Evolutionary conservation across 768 basidiomycete species (phyloP).

Genomic region (Xanthoconium stramineum): DNA sequence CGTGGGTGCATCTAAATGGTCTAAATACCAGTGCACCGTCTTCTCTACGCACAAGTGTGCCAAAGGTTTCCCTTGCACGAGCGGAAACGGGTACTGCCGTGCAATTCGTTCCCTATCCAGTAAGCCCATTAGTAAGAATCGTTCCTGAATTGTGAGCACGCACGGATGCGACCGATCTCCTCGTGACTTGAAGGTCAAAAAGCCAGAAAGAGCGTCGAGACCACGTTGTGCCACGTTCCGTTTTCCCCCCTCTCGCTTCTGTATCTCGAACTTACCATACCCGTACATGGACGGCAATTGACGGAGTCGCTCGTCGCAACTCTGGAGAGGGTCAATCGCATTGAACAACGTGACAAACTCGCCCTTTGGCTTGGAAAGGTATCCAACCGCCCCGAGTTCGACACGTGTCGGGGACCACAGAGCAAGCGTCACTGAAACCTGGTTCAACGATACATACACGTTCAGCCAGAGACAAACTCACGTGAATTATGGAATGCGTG

Average conservation of each 20-base stretch:
- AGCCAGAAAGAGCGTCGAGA: slow-evolving; percentile 48
- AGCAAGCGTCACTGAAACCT: slow-evolving; percentile 53
- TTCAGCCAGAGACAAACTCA: slow-evolving; percentile 33
- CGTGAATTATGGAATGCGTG: slow-evolving; percentile 70
- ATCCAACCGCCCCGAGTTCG: slow-evolving; percentile 71
- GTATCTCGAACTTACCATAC: slow-evolving; percentile 54
- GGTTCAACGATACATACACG: not conserved
- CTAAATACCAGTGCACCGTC: slow-evolving; percentile 65
- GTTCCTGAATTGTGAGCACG: slow-evolving; percentile 15
- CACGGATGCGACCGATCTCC: slow-evolving; percentile 39
- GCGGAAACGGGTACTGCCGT: slow-evolving; percentile 55
- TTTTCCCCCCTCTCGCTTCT: slow-evolving; percentile 47
- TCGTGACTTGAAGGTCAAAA: slow-evolving; percentile 43
- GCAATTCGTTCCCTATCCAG: slow-evolving; percentile 40
- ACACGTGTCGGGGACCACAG: slow-evolving; percentile 69
- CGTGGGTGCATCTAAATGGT: slow-evolving; percentile 58
- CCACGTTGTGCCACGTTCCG: slow-evolving; percentile 58
- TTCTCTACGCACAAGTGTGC: slow-evolving; percentile 70
- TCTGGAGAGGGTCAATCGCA: slow-evolving; percentile 51
- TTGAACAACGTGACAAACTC: slow-evolving; percentile 72
- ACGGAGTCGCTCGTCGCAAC: slow-evolving; percentile 40
- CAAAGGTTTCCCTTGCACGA: slow-evolving; percentile 61
- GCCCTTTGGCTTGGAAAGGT: slow-evolving; percentile 63
- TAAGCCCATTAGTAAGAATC: not conserved
- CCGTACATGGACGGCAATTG: slow-evolving; percentile 58